Conservation (phyloP, 2,329 filamentous ascomycete species). For the Diaporthe capsici region DNA sequence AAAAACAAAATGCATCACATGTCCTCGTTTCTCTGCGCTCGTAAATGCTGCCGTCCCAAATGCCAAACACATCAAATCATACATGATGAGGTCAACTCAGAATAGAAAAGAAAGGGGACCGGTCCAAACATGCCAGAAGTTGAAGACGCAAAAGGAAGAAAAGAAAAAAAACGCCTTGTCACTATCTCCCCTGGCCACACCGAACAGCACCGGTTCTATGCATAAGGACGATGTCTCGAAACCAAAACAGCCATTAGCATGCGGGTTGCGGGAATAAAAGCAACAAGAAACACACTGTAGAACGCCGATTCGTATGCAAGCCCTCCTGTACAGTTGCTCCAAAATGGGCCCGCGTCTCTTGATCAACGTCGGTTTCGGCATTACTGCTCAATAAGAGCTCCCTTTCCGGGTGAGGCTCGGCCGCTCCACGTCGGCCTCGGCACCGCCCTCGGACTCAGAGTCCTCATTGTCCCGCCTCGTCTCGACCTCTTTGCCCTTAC, state of each 20-base stretch:
- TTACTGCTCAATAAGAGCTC: constrained; percentile 57
- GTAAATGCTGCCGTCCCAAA: background rate
- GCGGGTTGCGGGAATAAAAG: background rate
- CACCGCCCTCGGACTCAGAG: constrained; percentile 44
- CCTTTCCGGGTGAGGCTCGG: constrained; percentile 51
- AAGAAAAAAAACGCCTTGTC: background rate
- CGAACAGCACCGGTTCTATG: constrained; percentile 21
- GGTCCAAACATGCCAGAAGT: background rate
- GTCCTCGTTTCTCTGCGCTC: constrained; percentile 8
- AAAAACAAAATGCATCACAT: background rate
- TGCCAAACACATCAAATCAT: constrained; percentile 17
- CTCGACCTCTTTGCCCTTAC: constrained; percentile 64
- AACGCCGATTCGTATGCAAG: constrained; percentile 38
- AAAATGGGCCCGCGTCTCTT: constrained; percentile 5
- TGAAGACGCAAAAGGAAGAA: too few species aligned
- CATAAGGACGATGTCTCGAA: constrained; percentile 10
- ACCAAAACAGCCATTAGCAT: constrained; percentile 8
- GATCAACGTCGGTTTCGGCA: background rate
- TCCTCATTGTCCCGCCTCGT: constrained; percentile 63
- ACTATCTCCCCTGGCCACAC: constrained; percentile 27
- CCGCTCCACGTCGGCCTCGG: constrained; percentile 29
- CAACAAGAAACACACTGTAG: background rate
- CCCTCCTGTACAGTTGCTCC: constrained; percentile 23
- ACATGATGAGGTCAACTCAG: constrained; percentile 33
- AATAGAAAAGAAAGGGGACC: background rate